Evolutionary conservation across 306 rosid species (phyloP).

Genomic region (Hippophae tibetana): DNA sequence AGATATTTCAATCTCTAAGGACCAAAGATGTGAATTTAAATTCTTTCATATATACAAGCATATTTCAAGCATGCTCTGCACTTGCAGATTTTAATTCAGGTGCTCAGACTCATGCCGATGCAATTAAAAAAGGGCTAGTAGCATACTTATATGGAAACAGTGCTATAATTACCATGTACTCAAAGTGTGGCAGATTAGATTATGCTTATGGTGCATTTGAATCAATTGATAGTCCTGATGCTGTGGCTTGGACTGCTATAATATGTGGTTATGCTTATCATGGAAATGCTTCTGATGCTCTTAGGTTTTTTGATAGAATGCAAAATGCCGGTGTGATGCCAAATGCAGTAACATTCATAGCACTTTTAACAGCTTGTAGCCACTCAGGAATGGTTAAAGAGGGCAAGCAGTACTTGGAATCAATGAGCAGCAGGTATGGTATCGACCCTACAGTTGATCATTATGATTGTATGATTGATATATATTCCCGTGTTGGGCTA

Average conservation of each 20-base stretch:
- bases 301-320: conserved; percentile 36
- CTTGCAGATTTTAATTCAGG: conserved; percentile 36
- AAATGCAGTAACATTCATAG: conserved; percentile 47
- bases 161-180: conserved; percentile 58
- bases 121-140: conserved; percentile 44
- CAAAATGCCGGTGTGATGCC: conserved; percentile 35
- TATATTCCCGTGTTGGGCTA: conserved; percentile 49
- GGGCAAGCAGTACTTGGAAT: conserved; percentile 40
- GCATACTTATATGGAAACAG: conserved; percentile 39
- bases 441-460: conserved; percentile 44
- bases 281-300: conserved; percentile 45
- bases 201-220: conserved; percentile 41
- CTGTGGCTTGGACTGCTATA: conserved; percentile 54
- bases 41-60: conserved; percentile 43
- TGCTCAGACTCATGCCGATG: conserved; percentile 50
- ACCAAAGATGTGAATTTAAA: conserved; percentile 35
- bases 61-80: conserved; percentile 54
- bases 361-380: conserved; percentile 48
- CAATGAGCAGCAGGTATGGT: conserved; percentile 30
- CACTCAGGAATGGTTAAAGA: conserved; percentile 45
- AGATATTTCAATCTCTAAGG: conserved; percentile 37
- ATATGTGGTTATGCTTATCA: conserved; percentile 48
- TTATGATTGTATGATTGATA: conserved; percentile 49
- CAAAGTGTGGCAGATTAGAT: conserved; percentile 53
- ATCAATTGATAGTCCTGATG: conserved; percentile 41